These are phyloP conservation scores for Scheffersomyces titani DNA, from an alignment of 1,139 yeast genomes.

Conservation along the genomic window DNA sequence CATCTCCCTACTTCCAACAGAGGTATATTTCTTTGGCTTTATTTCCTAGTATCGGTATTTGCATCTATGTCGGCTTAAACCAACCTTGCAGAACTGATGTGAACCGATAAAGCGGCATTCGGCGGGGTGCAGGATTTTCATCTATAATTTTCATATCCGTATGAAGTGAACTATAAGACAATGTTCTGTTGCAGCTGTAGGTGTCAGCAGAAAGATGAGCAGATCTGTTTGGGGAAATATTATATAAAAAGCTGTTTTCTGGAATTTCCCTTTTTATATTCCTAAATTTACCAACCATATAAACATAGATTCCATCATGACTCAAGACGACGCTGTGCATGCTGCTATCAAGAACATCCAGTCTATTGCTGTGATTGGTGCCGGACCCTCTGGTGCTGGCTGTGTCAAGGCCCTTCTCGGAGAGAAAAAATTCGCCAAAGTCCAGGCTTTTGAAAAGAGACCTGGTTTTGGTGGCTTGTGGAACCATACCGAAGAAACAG, in stretches of 20 bases:
- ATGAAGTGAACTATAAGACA: neutral
- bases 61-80: neutral
- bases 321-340: neutral
- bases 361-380: constrained; percentile 58
- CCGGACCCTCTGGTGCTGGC: constrained; percentile 70
- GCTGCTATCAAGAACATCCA: constrained; percentile 13
- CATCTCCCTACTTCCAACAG: neutral
- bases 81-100: neutral
- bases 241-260: neutral
- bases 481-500: constrained; percentile 38
- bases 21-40: neutral
- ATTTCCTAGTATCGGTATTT: neutral
- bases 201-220: neutral
- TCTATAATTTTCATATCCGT: neutral
- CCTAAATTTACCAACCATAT: neutral
- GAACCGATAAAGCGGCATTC: neutral
- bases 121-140: neutral
- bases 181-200: neutral
- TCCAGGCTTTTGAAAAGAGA: constrained; percentile 53
- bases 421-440: constrained; percentile 34
- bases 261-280: neutral
- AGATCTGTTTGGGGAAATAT: neutral
- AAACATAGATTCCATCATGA: neutral
- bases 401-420: constrained; percentile 51
- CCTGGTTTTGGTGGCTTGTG: constrained; percentile 53